These are phyloP conservation scores for Epichloe gansuensis DNA, from an alignment of 2,329 filamentous ascomycete species.

Conservation along the genomic window DNA sequence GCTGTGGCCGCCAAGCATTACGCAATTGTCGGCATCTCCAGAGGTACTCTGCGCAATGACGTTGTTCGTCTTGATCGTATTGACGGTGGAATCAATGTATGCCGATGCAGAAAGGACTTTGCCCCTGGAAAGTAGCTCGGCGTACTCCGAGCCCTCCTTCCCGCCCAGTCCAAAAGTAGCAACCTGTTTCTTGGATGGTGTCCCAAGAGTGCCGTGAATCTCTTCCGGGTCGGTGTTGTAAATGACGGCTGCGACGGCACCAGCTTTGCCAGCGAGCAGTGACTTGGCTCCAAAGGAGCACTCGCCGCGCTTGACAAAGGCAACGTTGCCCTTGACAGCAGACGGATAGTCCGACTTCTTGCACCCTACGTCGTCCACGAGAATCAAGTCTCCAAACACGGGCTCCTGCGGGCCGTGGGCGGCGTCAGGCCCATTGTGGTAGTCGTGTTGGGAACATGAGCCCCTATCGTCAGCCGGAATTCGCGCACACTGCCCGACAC, in stretches of 20 bases:
- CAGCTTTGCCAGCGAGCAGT: conserved; percentile 52
- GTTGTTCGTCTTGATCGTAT: conserved; percentile 43
- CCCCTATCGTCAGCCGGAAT: conserved; percentile 43
- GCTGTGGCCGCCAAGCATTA: conserved; percentile 53
- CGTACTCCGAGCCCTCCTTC: conserved; percentile 43
- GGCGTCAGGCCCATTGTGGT: conserved; percentile 54
- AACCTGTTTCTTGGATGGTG: conserved; percentile 44
- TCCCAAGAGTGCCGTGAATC: conserved; percentile 57
- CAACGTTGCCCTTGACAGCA: conserved; percentile 49
- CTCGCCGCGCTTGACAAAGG: conserved; percentile 55
- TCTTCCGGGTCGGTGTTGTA: conserved; percentile 59
- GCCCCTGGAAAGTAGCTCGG: conserved; percentile 40
- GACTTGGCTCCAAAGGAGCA: conserved; percentile 66
- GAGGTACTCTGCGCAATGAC: conserved; percentile 49
- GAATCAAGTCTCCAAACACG: conserved; percentile 46
- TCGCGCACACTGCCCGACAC: conserved; percentile 48
- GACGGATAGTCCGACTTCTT: conserved; percentile 49
- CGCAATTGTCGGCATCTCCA: conserved; percentile 50
- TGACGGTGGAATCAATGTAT: conserved; percentile 46
- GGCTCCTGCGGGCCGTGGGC: conserved; percentile 46
- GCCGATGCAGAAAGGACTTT: conserved; percentile 40
- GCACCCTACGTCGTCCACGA: conserved; percentile 53
- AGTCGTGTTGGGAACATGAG: conserved; percentile 36
- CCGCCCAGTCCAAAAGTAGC: conserved; percentile 57
- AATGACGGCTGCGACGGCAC: conserved; percentile 58